Base-by-base conservation (phyloP, 129 eudicot genomes). In the Tagetes erecta region DNA sequence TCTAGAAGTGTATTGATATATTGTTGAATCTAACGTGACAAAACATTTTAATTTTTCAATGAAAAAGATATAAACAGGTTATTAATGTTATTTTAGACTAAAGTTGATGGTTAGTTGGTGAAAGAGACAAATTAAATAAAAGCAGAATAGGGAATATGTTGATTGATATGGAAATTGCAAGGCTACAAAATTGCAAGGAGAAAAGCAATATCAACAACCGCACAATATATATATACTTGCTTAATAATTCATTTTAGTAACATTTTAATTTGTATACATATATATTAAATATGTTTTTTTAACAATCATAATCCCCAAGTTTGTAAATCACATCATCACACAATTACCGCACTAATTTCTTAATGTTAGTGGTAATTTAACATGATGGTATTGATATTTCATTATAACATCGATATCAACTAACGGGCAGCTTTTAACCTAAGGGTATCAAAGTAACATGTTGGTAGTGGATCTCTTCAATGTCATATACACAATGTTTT, bases 61-160 rank as follows among this genome's bases (percentile, higher is more conserved):
- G 38, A 14, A 20, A 45, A 6, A 3, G 30, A 14, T 53, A 20
- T 0, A 14, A 11, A 2, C 47, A 9, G 41, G 58, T 8, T 42
- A n/a, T 42, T 34, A 49, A 34, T 36, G 33, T 69, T 60, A 53
- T 34, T 13, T 49, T 69, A 12, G 62, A 33, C 74, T n/a, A 70
- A 50, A 70, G 53, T 10, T 42, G 38, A 67, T n/a, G 74, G 70
- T 46, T 44, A 60, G 68, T 73, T 34, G 60, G 78, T 47, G 38
- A 74, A 74, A 62, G 70, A 74, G 78, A 62, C 78, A 62, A 59
- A 62, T 60, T 62, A 44, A 44, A 62, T 67, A 62, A 73, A 70
- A 36, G 46, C 8, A 44, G 0, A 36, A 33, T 8, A 50, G n/a
- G 37, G 74, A 74, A 74, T 74, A 46, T 74, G 27, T 62, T 60